Base-by-base conservation (phyloP, 108 stramenopile genomes). In the Schizochytrium sp. region DNA sequence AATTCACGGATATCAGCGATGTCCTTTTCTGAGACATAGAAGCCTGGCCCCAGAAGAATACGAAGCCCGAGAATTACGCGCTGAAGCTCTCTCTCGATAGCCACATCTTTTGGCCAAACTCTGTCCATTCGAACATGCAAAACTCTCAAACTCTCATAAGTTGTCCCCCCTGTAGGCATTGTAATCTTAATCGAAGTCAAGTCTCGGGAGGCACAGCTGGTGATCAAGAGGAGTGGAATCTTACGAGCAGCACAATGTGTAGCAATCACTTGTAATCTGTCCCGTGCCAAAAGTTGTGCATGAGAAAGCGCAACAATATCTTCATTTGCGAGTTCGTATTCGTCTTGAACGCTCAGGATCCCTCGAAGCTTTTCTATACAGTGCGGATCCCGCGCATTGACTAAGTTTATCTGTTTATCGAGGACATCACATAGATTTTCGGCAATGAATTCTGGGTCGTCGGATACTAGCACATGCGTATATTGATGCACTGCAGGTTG, bases 281-380 rank as follows among this genome's bases (percentile, higher is more conserved):
- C 73, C 1, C 73, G 73, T 5, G 55, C 73, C 0, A 83, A 53
- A 53, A 83, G 73, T 7, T 83, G 73, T 4, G 73, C 73, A n/a
- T 83, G 73, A 46, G 55, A 53, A 53, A 83, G 73, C 4, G 55
- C 73, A 53, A 28, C 73, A 10, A 28, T n/a, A 4, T 19, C 50
- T 53, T 83, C 19, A 4, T 83, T 53, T 28, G 49, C 73, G 73
- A 8, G 10, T 55, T 83, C 73, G n/a, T 46, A 53, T 53, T 19
- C 73, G 4, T 83, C n/a, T 7, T 53, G 8, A 10, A 53, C 0
- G 28, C 28, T 53, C 13, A 83, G n/a, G 4, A 83, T 46, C 4
- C 73, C 19, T 10, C 73, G 73, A 7, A 83, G 73, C 73, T 83
- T 83, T 53, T 83, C 73, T 46, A 83, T 83, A n/a, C 73, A 83